These are phyloP conservation scores for Penicillium cataractarum DNA, from an alignment of 495 filamentous ascomycete genomes.

Conservation along the genomic window DNA sequence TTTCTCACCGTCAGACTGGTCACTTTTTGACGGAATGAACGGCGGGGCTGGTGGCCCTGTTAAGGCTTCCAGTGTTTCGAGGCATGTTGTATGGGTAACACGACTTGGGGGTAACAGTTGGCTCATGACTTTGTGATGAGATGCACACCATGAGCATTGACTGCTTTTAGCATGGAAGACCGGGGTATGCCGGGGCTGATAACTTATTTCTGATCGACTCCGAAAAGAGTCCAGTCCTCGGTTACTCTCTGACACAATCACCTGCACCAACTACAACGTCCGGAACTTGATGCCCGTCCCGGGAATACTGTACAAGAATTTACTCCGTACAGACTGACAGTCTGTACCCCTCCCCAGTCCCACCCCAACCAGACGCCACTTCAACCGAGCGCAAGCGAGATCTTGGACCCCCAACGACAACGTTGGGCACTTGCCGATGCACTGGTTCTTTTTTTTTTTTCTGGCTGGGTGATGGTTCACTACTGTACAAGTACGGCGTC, in stretches of 20 bases:
- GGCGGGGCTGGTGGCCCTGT: conserved; percentile 30
- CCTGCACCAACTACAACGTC: not conserved
- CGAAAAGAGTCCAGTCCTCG: not conserved
- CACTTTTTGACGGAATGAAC: conserved; percentile 33
- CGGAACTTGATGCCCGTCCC: not conserved
- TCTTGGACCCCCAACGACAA: not conserved
- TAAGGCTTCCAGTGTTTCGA: not conserved
- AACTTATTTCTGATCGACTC: not conserved
- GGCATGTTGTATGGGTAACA: not conserved
- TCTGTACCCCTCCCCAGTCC: not conserved
- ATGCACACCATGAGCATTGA: no score
- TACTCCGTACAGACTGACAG: not conserved
- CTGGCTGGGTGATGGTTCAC: no score
- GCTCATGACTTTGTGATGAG: not conserved
- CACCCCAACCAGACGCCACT: not conserved
- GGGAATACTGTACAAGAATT: not conserved
- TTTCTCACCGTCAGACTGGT: conserved; percentile 25
- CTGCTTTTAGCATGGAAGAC: not conserved
- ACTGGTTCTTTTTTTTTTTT: not conserved
- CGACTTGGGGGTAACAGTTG: no score
- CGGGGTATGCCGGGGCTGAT: not conserved
- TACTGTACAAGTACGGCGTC: no score
- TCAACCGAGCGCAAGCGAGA: not conserved
- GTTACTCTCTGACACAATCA: not conserved
- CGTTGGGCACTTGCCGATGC: conserved; percentile 9